Evolutionary conservation across 179 eudicot species (phyloP), one percentile per base, ranked within the genome.

Genomic region (Actinidia arguta): DNA sequence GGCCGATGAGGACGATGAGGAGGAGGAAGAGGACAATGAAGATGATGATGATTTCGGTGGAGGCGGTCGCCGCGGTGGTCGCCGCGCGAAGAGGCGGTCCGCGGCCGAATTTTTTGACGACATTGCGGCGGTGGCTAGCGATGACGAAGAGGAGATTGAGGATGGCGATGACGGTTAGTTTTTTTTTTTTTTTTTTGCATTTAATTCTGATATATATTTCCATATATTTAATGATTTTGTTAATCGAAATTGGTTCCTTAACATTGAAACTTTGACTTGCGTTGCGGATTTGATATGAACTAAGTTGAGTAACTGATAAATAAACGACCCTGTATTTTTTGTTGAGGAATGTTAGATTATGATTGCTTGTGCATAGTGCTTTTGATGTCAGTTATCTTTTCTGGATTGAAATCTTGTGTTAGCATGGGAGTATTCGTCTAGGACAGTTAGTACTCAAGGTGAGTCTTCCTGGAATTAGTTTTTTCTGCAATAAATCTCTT

Each of bases 91-190:
- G 83, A 84, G 78, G 81, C 75, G 76, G 56, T 79, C 82, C 4
- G 91, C 86, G 5, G 63, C 87, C n/a, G 76, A 83, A 0, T 94
- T 91, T 83, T 86, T 96, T 58, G 99, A 96, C 79, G 86, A 85
- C 76, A 97, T 93, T 62, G 98, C 94, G 4, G 78, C 54, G 27
- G 95, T 91, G 58, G 99, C 92, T 77, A 88, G 88, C 14, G 99
- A 95, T 18, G 99, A 91, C 7, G 98, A 95, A 0, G 99, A 92
- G 80, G 95, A 96, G 54, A 98, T 93, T 24, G 98, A 93, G 0
- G 97, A 92, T 5, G 97, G 85, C n/a, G 99, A 96, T 82, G 99
- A 96, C 80, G 99, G 99, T 96, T 84, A 86, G 85, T n/a, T n/a
- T n/a, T 69, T 79, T 84, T 82, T 56, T 14, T 36, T 75, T 73